Base-by-base conservation (phyloP, 2,329 filamentous ascomycete genomes). In the Cadophora sp. region DNA sequence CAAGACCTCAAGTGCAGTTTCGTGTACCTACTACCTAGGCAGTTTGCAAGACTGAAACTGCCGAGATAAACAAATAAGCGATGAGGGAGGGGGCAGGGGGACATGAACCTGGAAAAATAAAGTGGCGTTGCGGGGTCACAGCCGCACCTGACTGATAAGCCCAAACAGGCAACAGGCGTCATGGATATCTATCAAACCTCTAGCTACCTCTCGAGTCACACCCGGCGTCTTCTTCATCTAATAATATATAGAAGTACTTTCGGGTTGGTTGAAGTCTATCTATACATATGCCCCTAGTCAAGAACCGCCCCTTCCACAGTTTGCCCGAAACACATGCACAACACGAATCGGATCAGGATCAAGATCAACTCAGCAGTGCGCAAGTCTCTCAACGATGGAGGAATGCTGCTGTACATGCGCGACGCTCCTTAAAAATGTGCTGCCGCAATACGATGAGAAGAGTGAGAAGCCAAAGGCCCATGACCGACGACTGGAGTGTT, bases 371-470 rank as follows among this genome's bases (percentile, higher is more conserved):
- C 14, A 58, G 6, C 20, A 41, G 20, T 36, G 43, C 27, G 18
- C 47, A 59, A 41, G 22, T 50, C 41, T 27, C 58, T 14, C 62
- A 48, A 55, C 58, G 30, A 74, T 74, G 72, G 72, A 73, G 64
- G 71, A 74, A 67, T 70, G 85, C 16, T 93, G 91, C 79, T 92
- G 90, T 76, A 93, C 89, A 24, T 94, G 91, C 78, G 88, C 90
- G 36, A 82, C 82, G 27, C 79, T 89, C 30, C 83, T 93, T 30
- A 81, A 84, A 51, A 81, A 84, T 4, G 81, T 85, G 36, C 82
- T 84, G 61, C 81, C 83, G 41, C 80, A 82, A 33, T 83, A 83
- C 73, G 80, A 84, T 71, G 82, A 83, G 66, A 83, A 83, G 73
- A 83, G 81, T 47, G 89, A 90, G 80, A 92, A 90, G 76, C 83